Percentiles rank a stretch among this genome's conserved stretches.
phyloP scores from a whole-genome alignment of 116 monocot genomes.

The Papilionanthe hybrid region DNA sequence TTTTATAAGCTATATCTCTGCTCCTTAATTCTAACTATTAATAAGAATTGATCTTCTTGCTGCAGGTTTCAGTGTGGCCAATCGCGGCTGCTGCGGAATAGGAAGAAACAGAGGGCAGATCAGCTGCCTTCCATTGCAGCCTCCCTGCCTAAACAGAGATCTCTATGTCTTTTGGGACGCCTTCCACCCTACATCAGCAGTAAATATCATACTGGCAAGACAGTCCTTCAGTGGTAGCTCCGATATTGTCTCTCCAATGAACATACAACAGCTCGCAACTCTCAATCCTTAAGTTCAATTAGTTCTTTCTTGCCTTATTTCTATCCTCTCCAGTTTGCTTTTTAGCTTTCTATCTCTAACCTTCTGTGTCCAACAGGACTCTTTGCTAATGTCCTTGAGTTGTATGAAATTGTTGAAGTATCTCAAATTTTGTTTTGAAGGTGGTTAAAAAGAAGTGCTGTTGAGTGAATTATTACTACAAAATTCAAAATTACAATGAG shows the following conservation, averaged over 20 bases:
- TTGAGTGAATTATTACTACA: not conserved
- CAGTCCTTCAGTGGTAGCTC: conserved; percentile 48
- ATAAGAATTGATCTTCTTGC: not conserved
- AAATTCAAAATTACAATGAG: not conserved
- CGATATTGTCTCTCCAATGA: conserved; percentile 54
- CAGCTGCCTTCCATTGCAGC: conserved; percentile 63
- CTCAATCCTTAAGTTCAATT: not conserved
- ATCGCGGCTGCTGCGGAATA: conserved; percentile 75
- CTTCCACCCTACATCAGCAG: conserved; percentile 69
- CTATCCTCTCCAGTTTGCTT: not conserved
- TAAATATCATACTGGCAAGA: conserved; percentile 49
- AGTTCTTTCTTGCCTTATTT: not conserved
- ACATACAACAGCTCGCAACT: conserved; percentile 45
- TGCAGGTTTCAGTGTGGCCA: conserved; percentile 52
- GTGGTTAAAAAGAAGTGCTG: not conserved
- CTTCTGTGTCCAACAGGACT: not conserved
- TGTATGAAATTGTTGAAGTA: not conserved
- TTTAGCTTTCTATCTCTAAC: not conserved
- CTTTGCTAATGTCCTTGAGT: not conserved
- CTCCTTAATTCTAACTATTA: not conserved
- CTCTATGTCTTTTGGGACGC: conserved; percentile 78
- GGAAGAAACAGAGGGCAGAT: conserved; percentile 84
- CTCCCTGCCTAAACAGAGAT: conserved; percentile 54
- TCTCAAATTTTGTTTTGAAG: not conserved
- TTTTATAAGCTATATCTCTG: not conserved